Percentiles rank a stretch among this genome's conserved stretches.
Evolutionary conservation across 1,139 yeast genomes (phyloP).

Genomic region (Suhomyces coccinellae): DNA sequence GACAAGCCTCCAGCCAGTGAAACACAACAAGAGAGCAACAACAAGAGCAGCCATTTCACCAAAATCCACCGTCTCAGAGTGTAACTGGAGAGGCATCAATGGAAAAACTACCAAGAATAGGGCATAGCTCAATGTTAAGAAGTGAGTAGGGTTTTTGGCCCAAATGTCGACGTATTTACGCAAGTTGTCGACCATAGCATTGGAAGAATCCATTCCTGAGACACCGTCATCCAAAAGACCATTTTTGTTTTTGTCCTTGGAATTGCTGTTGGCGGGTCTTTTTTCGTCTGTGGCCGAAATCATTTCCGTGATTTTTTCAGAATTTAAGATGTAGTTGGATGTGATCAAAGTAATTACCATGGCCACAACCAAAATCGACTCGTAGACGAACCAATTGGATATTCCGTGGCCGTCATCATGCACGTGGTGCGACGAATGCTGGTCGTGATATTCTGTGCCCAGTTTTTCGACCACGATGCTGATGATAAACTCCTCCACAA

Average conservation of each 20-base stretch:
- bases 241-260: neutral
- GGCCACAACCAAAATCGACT: conserved; percentile 28
- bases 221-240: conserved; percentile 4
- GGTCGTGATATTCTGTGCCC: conserved; percentile 27
- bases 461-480: conserved; percentile 44
- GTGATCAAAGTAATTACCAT: conserved; percentile 37
- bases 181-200: neutral
- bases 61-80: conserved; percentile 36
- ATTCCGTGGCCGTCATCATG: conserved; percentile 41
- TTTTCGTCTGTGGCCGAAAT: conserved; percentile 23
- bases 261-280: neutral
- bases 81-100: conserved; percentile 30
- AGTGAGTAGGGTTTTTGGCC: conserved; percentile 60
- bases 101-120: conserved; percentile 36
- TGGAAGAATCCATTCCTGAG: neutral
- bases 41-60: conserved; percentile 52
- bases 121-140: conserved; percentile 61
- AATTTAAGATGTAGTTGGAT: conserved; percentile 37
- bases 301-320: conserved; percentile 38
- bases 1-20: conserved; percentile 57
- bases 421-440: conserved; percentile 51
- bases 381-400: conserved; percentile 36
- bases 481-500: conserved; percentile 71
- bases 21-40: conserved; percentile 51
- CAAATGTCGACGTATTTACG: conserved; percentile 14